Conservation (phyloP, 768 basidiomycete species). For the Mycena indigotica region DNA sequence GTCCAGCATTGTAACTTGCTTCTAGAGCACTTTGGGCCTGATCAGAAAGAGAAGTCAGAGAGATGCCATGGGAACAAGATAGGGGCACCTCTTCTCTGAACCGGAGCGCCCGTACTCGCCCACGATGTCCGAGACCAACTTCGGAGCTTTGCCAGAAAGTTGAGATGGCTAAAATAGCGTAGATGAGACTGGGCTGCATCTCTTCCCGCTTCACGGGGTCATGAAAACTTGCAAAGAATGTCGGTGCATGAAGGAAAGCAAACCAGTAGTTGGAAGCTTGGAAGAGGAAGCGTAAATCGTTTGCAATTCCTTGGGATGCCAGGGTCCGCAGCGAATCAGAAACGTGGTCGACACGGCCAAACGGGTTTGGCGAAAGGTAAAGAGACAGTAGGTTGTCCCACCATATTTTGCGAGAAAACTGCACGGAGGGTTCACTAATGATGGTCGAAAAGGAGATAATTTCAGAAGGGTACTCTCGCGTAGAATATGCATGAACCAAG, state of each 20-base stretch:
- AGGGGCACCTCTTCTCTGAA: conserved; percentile 53
- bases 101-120: conserved; percentile 58
- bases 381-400: conserved; percentile 70
- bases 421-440: conserved; percentile 60
- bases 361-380: conserved; percentile 44
- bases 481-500: conserved; percentile 21
- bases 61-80: neutral
- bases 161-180: conserved; percentile 64
- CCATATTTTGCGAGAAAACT: conserved; percentile 74
- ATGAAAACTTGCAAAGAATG: conserved; percentile 61
- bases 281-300: conserved; percentile 68
- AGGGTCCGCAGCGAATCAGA: conserved; percentile 47
- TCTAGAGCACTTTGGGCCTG: conserved; percentile 70
- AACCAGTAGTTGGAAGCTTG: conserved; percentile 69
- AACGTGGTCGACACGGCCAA: conserved; percentile 35
- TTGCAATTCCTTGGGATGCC: conserved; percentile 47
- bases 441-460: conserved; percentile 35
- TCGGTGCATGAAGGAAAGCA: conserved; percentile 72
- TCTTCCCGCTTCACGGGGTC: conserved; percentile 53
- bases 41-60: neutral
- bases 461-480: conserved; percentile 19
- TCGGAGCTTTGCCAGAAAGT: conserved; percentile 74
- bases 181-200: conserved; percentile 70
- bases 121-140: conserved; percentile 48
- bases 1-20: conserved; percentile 67